Percentiles rank a stretch among this genome's conserved stretches.
These are phyloP conservation scores for Fonsecaea erecta DNA, from an alignment of 2,329 filamentous ascomycete species.

Conservation along the genomic window DNA sequence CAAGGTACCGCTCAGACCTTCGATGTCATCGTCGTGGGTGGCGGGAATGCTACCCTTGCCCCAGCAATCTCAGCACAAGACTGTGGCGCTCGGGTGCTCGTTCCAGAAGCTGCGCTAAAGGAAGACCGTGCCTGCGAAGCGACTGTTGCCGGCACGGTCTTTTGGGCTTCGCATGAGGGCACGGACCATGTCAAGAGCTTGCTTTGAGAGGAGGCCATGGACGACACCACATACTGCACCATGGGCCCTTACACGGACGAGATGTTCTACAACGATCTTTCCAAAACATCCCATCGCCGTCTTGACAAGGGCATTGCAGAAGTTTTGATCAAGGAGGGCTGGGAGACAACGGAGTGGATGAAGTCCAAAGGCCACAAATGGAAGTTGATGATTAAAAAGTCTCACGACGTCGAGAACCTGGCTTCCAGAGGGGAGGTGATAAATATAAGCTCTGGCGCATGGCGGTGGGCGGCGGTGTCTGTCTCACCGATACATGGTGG, in stretches of 20 bases:
- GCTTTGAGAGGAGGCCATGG: constrained; percentile 60
- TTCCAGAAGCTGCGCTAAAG: constrained; percentile 18
- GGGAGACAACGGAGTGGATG: constrained; percentile 60
- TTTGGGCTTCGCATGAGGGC: constrained; percentile 44
- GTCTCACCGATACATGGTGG: constrained; percentile 43
- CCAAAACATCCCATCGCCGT: constrained; percentile 59
- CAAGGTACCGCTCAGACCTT: neutral
- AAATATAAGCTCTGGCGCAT: constrained; percentile 55
- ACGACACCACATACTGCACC: constrained; percentile 55
- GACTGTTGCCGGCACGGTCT: constrained; percentile 21
- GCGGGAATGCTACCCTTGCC: constrained; percentile 67
- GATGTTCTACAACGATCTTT: constrained; percentile 61
- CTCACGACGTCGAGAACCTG: constrained; percentile 61
- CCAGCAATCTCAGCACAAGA: constrained; percentile 63
- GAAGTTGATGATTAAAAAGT: constrained; percentile 66
- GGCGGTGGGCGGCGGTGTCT: constrained; percentile 60
- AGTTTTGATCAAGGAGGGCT: constrained; percentile 58
- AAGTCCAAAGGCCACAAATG: constrained; percentile 59
- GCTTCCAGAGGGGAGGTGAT: constrained; percentile 44
- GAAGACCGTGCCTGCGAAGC: constrained; percentile 20
- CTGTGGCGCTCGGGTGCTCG: constrained; percentile 42
- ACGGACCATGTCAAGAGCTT: constrained; percentile 62
- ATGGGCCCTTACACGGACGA: constrained; percentile 59
- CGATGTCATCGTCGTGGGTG: constrained; percentile 60
- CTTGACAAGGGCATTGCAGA: constrained; percentile 56